Base-by-base conservation (phyloP, 352 stramenopile genomes). In the Peronospora belbahrii region DNA sequence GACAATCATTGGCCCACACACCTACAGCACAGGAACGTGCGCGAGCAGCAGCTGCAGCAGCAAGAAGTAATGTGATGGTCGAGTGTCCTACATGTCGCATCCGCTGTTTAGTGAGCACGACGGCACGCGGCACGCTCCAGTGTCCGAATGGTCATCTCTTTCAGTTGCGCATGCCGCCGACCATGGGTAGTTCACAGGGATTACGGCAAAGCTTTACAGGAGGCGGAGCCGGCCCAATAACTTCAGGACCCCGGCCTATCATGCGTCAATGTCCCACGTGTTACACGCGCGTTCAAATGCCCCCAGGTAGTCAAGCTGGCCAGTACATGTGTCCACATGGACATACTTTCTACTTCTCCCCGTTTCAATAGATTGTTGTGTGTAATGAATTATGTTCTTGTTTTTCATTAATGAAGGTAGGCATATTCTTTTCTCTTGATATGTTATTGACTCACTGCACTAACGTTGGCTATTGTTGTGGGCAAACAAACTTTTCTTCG, bases 241-340 rank as follows among this genome's bases (percentile, higher is more conserved):
- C 48, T 14, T 50, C 52, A 25, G 57, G 65, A 37, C 56, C 70
- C 32, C 44, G 78, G 31, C 62, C 77, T 2, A 67, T 90, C 39
- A 93, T 93, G 81, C 74, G 81, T 5, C 76, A 89, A 66, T 93
- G 81, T 33, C 78, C 81, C 37, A 90, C 81, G 40, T 93, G 81
- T 67, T 86, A 85, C 57, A 93, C 81, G 48, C 81, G 79, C 40
- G 81, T 93, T 43, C 81, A 93, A 48, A 93, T 93, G 81, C 81
- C 81, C 1, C 78, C 79, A 10, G 78, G 78, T 13, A 89, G 76
- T 27, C 81, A 89, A 51, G 74, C 81, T 3, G 81, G 81, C 19
- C 81, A 93, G 65, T 93, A 90, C 68, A 90, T 93, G 78, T 93
- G 81, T 73, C 81, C 81, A 0, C 71, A 90, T 40, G 81, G 81